Evolutionary conservation across 2,329 filamentous ascomycete genomes (phyloP), one percentile per base, ranked within the genome.

Genomic region (Cordyceps fumosorosea): DNA sequence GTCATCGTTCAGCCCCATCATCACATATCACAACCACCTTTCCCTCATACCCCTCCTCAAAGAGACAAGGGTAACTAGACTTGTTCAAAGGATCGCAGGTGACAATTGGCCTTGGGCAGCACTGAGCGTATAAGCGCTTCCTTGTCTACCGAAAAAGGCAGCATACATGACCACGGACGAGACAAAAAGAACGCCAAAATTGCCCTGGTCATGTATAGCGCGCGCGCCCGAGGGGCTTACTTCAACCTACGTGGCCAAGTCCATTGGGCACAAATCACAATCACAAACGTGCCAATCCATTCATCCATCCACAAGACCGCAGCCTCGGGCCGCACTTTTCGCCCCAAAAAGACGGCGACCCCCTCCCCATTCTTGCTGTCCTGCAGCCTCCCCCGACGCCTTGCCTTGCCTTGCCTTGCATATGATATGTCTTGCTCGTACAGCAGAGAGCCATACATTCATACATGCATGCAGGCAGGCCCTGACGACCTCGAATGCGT

Each of bases 211-310:
- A 37, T 29, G 44, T 37, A 44, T n/a, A 14, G 16, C 14, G 8
- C 22, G 47, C 32, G 10, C 24, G 7, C n/a, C 12, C n/a, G 56
- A 45, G 11, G 12, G 24, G n/a, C 22, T 51, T 29, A 22, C 20
- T 37, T 26, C 5, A 44, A 51, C 40, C 50, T 60, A 60, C 58
- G 58, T 60, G 58, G 58, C 58, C 48, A 20, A n/a, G 50, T 14
- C 26, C 37, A 55, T 60, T 55, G 58, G 58, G 58, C 58, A 60
- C 50, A 60, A 60, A 60, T 55, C 29, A 29, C 29, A 29, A 6
- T 29, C 29, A 4, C 29, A 29, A 3, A 29, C n/a, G n/a, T n/a
- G n/a, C n/a, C n/a, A n/a, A n/a, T 29, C 29, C 29, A 29, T 29
- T 7, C 29, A 29, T 29, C 48, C 32, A 24, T 34, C 8, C 37